Base-by-base conservation (phyloP, 352 stramenopile species). In the Globisporangium nunn region DNA sequence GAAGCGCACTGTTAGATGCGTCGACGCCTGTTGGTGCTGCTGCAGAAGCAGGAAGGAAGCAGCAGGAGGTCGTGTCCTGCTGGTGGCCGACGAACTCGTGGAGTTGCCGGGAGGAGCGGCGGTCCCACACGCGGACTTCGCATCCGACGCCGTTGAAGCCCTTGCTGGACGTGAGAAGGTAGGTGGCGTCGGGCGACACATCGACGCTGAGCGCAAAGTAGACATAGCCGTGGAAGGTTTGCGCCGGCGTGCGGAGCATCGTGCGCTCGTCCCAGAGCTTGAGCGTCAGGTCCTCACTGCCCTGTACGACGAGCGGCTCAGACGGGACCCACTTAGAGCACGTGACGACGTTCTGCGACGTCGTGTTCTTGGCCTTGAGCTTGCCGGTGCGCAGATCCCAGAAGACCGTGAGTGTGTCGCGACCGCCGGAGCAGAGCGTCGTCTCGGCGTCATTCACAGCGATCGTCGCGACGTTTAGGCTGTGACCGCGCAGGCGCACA, bases 81-180 rank as follows among this genome's bases (percentile, higher is more conserved):
- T 88, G 69, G 14, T 93, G 83, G 2, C 83, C 85, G 14, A 67
- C 48, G 23, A 83, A 78, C 62, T 90, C 68, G 11, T 69, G 40
- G 0, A 91, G 29, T 54, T 89, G 74, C 50, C 76, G 85, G 17
- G 67, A 70, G 30, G 58, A 87, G 7, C 85, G 81, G 51, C 83
- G 72, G 55, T 95, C 85, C 85, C 85, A 95, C 3, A 95, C 70
- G 55, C 83, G 73, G 17, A 78, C 70, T 51, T 93, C 85, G 29
- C 73, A 80, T 2, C 85, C 85, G 29, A 95, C 76, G 10, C 83
- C 79, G 48, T 87, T 95, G 56, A 93, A 93, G 0, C 85, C 85
- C 62, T 93, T 95, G 58, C 85, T 95, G 2, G 82, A 91, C 2
- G 85, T 93, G 33, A 93, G 49, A 10, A 95, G 23, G 56, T 91